phyloP scores from a whole-genome alignment of 2,329 filamentous ascomycete genomes.

The Colletotrichum kahawae region DNA sequence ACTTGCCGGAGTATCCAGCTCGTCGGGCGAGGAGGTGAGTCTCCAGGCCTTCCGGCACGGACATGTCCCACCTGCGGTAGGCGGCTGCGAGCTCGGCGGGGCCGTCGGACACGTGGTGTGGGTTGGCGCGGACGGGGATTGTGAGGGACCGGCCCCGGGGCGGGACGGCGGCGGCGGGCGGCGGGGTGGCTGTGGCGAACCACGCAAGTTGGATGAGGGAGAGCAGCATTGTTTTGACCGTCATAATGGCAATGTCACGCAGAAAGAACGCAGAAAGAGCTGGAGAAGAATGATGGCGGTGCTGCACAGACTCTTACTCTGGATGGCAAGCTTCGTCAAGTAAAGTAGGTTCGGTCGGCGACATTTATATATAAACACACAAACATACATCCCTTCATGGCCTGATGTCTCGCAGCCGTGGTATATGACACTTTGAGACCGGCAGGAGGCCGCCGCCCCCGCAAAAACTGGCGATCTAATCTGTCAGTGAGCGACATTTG shows the following conservation, averaged over 20 bases:
- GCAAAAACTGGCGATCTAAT: neutral
- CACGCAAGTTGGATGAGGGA: neutral
- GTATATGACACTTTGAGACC: neutral
- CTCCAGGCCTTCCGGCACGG: slow-evolving; percentile 7
- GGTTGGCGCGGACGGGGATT: slow-evolving; percentile 7
- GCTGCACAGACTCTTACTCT: neutral
- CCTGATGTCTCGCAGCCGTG: neutral
- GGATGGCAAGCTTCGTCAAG: neutral
- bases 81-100: slow-evolving; percentile 13
- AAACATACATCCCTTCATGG: neutral
- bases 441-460: neutral
- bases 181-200: neutral
- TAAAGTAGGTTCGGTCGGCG: neutral
- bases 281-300: neutral
- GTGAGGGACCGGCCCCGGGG: neutral
- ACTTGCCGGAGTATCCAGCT: slow-evolving; percentile 2
- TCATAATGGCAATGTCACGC: neutral
- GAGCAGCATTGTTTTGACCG: neutral
- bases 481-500: neutral
- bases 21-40: slow-evolving; percentile 1
- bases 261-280: neutral
- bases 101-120: slow-evolving; percentile 1
- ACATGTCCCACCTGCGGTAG: slow-evolving; percentile 11
- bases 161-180: neutral
- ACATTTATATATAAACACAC: neutral